These are phyloP conservation scores for Solanum paucissectum DNA, from an alignment of 257 asterid genomes.

Conservation along the genomic window DNA sequence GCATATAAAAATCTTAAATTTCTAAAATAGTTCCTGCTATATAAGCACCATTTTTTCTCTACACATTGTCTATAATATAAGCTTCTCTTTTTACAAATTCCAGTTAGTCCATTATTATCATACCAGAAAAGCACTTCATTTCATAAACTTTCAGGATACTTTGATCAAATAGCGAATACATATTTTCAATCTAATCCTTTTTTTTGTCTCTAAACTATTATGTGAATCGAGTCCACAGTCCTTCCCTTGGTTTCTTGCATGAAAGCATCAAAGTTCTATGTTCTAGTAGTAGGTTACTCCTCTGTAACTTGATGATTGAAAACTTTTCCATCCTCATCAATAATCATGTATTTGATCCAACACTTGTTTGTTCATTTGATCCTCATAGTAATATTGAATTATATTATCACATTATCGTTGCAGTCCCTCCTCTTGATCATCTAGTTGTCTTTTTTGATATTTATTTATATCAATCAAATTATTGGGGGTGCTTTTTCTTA, in stretches of 20 bases:
- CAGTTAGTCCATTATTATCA: slow-evolving; percentile 24
- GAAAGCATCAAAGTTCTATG: neutral
- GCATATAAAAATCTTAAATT: too few relatives aligned
- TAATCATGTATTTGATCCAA: slow-evolving; percentile 7
- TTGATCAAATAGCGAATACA: neutral
- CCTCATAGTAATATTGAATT: slow-evolving; percentile 13
- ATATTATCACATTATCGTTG: slow-evolving; percentile 16
- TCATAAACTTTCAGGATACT: slow-evolving; percentile 24
- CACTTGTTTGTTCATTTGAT: slow-evolving; percentile 28
- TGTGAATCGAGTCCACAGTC: slow-evolving; percentile 30
- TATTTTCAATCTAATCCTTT: neutral
- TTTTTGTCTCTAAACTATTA: neutral
- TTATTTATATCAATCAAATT: slow-evolving; percentile 14
- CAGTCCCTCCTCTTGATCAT: slow-evolving; percentile 3
- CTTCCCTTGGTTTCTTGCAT: slow-evolving; percentile 12
- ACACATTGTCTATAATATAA: too few relatives aligned
- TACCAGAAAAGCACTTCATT: slow-evolving; percentile 27
- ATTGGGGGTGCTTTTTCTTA: slow-evolving; percentile 8
- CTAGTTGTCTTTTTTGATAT: slow-evolving; percentile 13
- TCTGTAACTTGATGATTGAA: slow-evolving; percentile 18
- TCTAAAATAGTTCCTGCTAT: too few relatives aligned
- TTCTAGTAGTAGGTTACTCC: slow-evolving; percentile 29
- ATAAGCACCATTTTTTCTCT: too few relatives aligned
- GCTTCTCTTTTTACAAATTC: too few relatives aligned
- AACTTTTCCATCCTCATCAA: slow-evolving; percentile 11